Conservation (phyloP, 305 asterid species). For the Fraxinus latifolia region DNA sequence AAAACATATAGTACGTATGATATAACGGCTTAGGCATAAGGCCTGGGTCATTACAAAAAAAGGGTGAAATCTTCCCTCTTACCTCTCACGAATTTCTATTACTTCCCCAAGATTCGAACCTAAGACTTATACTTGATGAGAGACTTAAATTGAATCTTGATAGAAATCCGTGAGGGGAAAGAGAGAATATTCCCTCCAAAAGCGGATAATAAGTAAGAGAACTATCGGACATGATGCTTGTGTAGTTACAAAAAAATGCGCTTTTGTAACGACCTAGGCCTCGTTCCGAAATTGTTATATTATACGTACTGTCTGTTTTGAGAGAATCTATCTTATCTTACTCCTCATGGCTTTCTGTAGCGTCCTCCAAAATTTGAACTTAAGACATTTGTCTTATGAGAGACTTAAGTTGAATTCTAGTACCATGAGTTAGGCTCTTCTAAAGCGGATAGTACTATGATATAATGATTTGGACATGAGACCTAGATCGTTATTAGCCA, state of each 20-base stretch:
- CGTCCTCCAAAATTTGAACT: not conserved
- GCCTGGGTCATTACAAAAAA: not conserved
- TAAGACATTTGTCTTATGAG: too few species aligned
- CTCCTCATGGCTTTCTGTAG: too few species aligned
- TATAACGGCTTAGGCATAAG: too few species aligned
- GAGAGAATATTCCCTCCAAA: too few species aligned
- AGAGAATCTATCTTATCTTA: not conserved
- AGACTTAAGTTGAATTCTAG: not conserved
- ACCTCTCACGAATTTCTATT: not conserved
- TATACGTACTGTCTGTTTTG: not conserved
- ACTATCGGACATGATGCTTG: not conserved
- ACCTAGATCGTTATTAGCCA: not conserved
- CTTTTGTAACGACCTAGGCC: not conserved
- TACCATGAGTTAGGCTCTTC: not conserved
- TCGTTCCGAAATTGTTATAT: not conserved
- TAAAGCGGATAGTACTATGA: too few species aligned
- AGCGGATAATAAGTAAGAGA: not conserved
- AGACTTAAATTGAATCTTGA: too few species aligned
- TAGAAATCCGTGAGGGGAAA: not conserved
- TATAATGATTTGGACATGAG: not conserved
- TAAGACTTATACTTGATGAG: not conserved
- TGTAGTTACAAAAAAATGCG: not conserved
- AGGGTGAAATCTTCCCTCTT: not conserved
- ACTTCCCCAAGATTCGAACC: not conserved
- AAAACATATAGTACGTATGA: too few species aligned